phyloP scores from a whole-genome alignment of 23 red algal species.

The Porphyridium purpureum region DNA sequence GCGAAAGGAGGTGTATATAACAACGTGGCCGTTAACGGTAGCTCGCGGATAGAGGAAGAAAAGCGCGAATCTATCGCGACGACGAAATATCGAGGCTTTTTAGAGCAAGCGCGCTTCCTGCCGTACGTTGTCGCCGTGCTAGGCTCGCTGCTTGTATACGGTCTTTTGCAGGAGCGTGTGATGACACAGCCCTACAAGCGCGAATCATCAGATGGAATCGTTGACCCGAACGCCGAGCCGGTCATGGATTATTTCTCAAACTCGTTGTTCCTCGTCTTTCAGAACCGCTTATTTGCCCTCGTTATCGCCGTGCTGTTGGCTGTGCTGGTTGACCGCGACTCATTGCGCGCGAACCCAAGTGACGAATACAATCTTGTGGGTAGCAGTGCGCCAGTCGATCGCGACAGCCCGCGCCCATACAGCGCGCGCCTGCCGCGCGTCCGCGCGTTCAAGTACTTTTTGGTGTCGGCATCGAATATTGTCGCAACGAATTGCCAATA shows the following conservation, averaged over 20 bases:
- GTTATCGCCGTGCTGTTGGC: constrained; percentile 12
- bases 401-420: too few relatives aligned
- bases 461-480: constrained; percentile 52
- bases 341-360: too few relatives aligned
- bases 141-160: constrained; percentile 42
- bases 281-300: constrained; percentile 53
- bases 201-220: not conserved
- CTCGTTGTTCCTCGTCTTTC: constrained; percentile 66
- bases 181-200: constrained; percentile 46
- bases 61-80: too few relatives aligned
- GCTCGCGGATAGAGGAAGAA: too few relatives aligned
- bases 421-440: constrained; percentile 9
- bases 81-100: too few relatives aligned
- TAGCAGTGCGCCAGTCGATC: too few relatives aligned
- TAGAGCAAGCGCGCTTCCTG: not conserved
- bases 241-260: constrained; percentile 35
- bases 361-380: too few relatives aligned
- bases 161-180: constrained; percentile 67
- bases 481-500: constrained; percentile 79
- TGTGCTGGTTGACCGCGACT: constrained; percentile 11
- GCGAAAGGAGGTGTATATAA: too few relatives aligned
- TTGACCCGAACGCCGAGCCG: not conserved
- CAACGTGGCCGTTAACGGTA: too few relatives aligned
- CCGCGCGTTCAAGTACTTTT: constrained; percentile 18
- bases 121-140: constrained; percentile 2